Conservation (phyloP, 2,329 filamentous ascomycete genomes). For the Trichoderma asperellum region DNA sequence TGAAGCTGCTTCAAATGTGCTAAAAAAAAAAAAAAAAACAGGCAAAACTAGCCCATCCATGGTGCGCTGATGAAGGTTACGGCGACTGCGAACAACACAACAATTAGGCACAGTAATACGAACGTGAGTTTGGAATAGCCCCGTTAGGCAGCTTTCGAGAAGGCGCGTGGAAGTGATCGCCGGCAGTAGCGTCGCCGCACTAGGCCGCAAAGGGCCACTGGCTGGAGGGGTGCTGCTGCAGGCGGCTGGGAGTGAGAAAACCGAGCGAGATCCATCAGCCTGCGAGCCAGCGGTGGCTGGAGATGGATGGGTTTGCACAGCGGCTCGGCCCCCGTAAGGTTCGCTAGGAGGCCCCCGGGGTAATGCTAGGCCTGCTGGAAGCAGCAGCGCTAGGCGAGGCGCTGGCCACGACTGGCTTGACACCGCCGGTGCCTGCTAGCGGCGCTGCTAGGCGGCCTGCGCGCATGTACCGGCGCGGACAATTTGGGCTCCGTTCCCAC, state of each 20-base stretch:
- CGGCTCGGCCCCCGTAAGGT: constrained; percentile 28
- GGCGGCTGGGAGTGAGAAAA: not conserved
- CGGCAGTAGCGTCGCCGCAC: not conserved
- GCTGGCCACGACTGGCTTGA: not conserved
- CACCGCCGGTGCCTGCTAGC: not conserved
- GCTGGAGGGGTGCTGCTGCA: not conserved
- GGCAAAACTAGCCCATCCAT: not conserved
- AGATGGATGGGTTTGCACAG: constrained; percentile 17
- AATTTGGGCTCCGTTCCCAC: not conserved
- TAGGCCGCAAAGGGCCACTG: not conserved
- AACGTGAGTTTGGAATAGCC: constrained; percentile 16
- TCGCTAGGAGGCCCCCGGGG: constrained; percentile 21
- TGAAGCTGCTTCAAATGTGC: too few relatives aligned
- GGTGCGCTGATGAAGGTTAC: not conserved
- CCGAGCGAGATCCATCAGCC: not conserved
- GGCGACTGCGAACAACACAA: not conserved
- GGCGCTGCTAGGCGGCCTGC: not conserved
- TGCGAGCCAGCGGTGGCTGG: constrained; percentile 9
- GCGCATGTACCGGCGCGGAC: constrained; percentile 7
- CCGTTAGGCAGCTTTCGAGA: constrained; percentile 28
- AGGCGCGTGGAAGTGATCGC: constrained; percentile 26
- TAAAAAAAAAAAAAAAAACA: not conserved
- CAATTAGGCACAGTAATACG: constrained; percentile 8
- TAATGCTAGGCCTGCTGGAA: constrained; percentile 8
- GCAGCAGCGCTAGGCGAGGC: not conserved